Percentiles rank a stretch among this genome's conserved stretches.
These are phyloP conservation scores for Diplotaxis tenuifolia DNA, from an alignment of 345 rosid genomes.

Conservation along the genomic window DNA sequence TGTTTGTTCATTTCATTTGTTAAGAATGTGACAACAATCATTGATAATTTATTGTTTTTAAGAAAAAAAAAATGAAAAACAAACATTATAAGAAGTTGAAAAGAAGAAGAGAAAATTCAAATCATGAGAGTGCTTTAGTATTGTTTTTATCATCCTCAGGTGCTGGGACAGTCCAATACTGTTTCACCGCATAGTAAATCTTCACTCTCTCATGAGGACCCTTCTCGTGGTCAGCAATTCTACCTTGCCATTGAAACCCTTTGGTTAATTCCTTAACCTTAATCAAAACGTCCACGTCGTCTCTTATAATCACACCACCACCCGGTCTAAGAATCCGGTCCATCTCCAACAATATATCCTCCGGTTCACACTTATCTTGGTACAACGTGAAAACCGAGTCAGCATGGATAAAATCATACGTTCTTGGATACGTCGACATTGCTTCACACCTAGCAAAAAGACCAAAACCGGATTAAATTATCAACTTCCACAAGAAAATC, in stretches of 20 bases:
- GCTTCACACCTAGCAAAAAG: slow-evolving; percentile 49
- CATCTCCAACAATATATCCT: slow-evolving; percentile 75
- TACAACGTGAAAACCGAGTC: slow-evolving; percentile 73
- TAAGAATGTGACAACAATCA: slow-evolving; percentile 17
- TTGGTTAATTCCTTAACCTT: slow-evolving; percentile 59
- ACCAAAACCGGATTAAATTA: not conserved
- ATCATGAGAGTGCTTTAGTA: slow-evolving; percentile 31
- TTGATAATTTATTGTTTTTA: slow-evolving; percentile 5
- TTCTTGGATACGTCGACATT: slow-evolving; percentile 96
- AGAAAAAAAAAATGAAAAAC: not conserved
- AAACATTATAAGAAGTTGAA: not conserved
- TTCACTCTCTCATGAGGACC: slow-evolving; percentile 75
- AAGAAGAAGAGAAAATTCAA: not conserved
- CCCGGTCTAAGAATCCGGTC: slow-evolving; percentile 85
- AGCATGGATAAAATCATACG: slow-evolving; percentile 86
- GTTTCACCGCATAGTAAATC: slow-evolving; percentile 72
- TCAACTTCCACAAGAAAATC: not conserved
- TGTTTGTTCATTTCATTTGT: not conserved
- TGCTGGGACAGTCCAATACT: slow-evolving; percentile 67
- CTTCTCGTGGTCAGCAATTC: slow-evolving; percentile 75
- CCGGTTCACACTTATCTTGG: slow-evolving; percentile 69
- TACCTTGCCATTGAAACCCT: slow-evolving; percentile 75
- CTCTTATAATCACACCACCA: slow-evolving; percentile 78
- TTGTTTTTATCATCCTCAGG: slow-evolving; percentile 22
- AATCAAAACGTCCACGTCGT: slow-evolving; percentile 73